phyloP scores from a whole-genome alignment of 257 asterid genomes.

The Marsdenia floribunda region DNA sequence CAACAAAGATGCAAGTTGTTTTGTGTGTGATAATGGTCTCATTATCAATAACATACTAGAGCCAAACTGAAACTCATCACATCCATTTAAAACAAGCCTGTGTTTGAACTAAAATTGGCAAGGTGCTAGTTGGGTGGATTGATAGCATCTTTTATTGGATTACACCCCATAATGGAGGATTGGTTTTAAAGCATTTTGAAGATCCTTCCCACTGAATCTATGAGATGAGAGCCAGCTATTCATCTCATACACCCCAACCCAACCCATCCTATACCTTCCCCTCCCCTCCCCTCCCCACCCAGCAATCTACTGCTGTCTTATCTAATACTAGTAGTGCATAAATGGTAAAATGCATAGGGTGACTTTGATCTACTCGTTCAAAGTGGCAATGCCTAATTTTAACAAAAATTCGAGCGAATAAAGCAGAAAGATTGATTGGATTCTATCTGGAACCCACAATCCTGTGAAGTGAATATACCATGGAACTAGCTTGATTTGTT shows the following conservation, averaged over 20 bases:
- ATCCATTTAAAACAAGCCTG: not conserved
- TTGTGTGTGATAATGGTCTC: not conserved
- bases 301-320: not conserved
- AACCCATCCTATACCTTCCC: constrained; percentile 1
- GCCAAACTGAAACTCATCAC: not conserved
- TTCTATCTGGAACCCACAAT: constrained; percentile 13
- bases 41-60: not conserved
- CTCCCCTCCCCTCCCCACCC: not conserved
- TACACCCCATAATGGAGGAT: constrained; percentile 8
- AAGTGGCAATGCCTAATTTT: constrained; percentile 14
- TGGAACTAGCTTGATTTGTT: not conserved
- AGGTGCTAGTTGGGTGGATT: constrained; percentile 2
- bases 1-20: not conserved
- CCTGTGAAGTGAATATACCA: constrained; percentile 5
- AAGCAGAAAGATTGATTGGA: constrained; percentile 1
- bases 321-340: constrained; percentile 15
- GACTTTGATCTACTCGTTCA: constrained; percentile 2
- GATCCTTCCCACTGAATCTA: not conserved
- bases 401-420: constrained; percentile 11
- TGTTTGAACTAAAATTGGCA: constrained; percentile 4
- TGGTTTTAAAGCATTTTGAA: constrained; percentile 4
- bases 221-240: constrained; percentile 9
- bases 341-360: constrained; percentile 19
- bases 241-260: constrained; percentile 4
- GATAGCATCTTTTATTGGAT: constrained; percentile 4